A percentile compares a stretch with the other conserved stretches of the same genome.
Conservation (phyloP, 257 asterid species). For the Leonotis leonurus region DNA sequence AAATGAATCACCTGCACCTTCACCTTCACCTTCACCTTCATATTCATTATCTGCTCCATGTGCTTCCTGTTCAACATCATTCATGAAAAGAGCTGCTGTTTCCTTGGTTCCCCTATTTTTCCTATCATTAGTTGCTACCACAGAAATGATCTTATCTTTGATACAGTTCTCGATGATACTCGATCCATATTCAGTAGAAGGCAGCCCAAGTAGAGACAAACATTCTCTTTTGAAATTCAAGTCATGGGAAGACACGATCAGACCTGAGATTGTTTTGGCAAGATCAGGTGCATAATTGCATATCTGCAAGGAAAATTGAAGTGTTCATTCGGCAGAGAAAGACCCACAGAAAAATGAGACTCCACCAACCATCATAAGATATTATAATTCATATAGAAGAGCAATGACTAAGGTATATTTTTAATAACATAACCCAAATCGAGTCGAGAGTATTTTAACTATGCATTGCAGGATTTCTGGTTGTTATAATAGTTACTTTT, state of each 20-base stretch:
- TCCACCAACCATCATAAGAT: background rate
- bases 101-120: constrained; percentile 38
- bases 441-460: background rate
- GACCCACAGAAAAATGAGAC: background rate
- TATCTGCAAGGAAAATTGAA: constrained; percentile 34
- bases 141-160: constrained; percentile 54
- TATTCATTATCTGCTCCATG: constrained; percentile 33
- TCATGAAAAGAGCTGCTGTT: constrained; percentile 43
- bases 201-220: constrained; percentile 58
- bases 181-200: constrained; percentile 26
- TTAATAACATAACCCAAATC: background rate
- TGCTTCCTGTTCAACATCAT: constrained; percentile 24
- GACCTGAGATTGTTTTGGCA: constrained; percentile 66
- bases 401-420: background rate
- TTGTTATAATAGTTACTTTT: no score
- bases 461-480: no score
- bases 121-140: constrained; percentile 41
- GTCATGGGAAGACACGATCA: constrained; percentile 67
- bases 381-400: background rate
- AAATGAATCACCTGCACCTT: constrained; percentile 32
- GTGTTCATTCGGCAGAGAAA: background rate
- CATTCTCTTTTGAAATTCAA: constrained; percentile 62
- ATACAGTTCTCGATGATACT: constrained; percentile 47
- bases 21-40: constrained; percentile 38
- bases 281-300: constrained; percentile 81